Evolutionary conservation across 306 rosid species (phyloP), one percentile per base, ranked within the genome.

Genomic region (Trichosanthes truncata): DNA sequence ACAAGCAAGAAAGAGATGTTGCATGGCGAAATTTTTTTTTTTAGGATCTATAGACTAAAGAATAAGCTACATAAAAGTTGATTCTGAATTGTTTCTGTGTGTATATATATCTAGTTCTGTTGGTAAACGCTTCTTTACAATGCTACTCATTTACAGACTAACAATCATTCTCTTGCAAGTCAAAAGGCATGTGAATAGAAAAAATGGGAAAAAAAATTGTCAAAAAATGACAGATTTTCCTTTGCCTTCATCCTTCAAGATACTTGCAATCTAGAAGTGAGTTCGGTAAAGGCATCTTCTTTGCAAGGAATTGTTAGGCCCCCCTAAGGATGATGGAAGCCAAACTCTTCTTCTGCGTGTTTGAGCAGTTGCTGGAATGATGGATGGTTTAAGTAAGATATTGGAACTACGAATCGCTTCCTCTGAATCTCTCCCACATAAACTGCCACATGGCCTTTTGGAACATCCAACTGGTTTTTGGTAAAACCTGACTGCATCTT

Each of bases 241-340:
- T 71, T 13, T 43, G 1, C 3, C 33, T 29, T 29, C 33, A 29
- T 55, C 13, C 33, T 65, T 65, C 72, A 65, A 17, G 12, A 65
- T 7, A 23, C 15, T 35, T 65, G 72, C 10, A 65, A 25, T 25
- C 49, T 36, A 41, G 83, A 81, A 49, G 84, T 73, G 79, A 86
- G 79, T 62, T 79, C 31, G 10, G 68, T 25, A 25, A 88, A 88
- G n/a, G 68, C 59, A 46, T 88, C 85, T 84, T 86, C 84, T 14
- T 52, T 65, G 88, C 89, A 88, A 3, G 89, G 89, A 77, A 86
- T 88, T n/a, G 83, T 84, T 20, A 88, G 84, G n/a, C 89, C 91
- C 4, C 89, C 89, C 85, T 52, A 79, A 13, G 85, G 89, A 81
- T 88, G 87, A 61, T 66, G 15, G 77, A 77, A 86, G 2, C 89